Evolutionary conservation across 768 basidiomycete species (phyloP).

Genomic region (Mrakia frigida): DNA sequence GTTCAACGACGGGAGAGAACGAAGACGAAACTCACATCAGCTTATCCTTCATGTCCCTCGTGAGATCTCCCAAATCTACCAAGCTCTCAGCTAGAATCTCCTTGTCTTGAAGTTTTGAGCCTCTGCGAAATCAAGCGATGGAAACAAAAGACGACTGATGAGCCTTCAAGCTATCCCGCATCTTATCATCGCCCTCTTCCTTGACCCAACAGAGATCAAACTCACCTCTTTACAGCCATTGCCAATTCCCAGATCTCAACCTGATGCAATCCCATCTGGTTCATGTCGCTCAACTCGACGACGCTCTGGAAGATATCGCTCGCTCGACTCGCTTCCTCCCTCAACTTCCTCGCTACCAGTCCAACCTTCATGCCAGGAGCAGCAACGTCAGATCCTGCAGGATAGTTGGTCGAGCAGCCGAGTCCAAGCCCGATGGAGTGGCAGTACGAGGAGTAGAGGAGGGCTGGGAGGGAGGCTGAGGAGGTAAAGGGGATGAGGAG

Average conservation of each 20-base stretch:
- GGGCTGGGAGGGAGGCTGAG: background rate
- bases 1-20: background rate
- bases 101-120: slow-evolving; percentile 30
- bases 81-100: slow-evolving; percentile 32
- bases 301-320: slow-evolving; percentile 38
- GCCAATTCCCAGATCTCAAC: slow-evolving; percentile 40
- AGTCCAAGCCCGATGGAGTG: background rate
- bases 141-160: background rate
- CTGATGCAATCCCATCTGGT: slow-evolving; percentile 34
- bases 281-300: slow-evolving; percentile 31
- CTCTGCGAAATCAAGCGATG: background rate
- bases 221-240: slow-evolving; percentile 37
- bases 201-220: background rate
- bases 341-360: slow-evolving; percentile 32
- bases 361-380: slow-evolving; percentile 19
- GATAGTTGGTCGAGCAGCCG: background rate
- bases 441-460: slow-evolving; percentile 13
- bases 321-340: slow-evolving; percentile 34
- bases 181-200: background rate
- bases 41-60: slow-evolving; percentile 38
- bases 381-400: background rate
- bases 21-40: slow-evolving; percentile 30
- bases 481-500: background rate
- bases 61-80: slow-evolving; percentile 35
- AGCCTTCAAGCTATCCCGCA: too few relatives aligned